Percentiles rank a stretch among this genome's conserved stretches.
Conservation (phyloP, 2,329 filamentous ascomycete species). For the Microsporum canis region DNA sequence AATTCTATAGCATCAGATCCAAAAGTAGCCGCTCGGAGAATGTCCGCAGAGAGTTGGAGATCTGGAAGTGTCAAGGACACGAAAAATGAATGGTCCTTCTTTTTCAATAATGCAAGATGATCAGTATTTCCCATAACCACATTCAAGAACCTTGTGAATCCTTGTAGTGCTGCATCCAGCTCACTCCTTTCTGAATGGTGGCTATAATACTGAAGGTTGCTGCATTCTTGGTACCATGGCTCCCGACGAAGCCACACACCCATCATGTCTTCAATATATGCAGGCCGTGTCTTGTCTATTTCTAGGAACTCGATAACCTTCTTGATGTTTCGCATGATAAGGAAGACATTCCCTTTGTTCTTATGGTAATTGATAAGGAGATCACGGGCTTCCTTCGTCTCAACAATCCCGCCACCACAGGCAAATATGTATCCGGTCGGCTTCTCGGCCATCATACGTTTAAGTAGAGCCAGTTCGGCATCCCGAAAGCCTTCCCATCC, state of each 20-base stretch:
- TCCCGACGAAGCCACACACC: slow-evolving; percentile 81
- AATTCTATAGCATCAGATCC: slow-evolving; percentile 90
- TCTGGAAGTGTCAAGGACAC: slow-evolving; percentile 78
- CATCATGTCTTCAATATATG: slow-evolving; percentile 86
- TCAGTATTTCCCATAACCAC: slow-evolving; percentile 53
- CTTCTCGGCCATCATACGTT: slow-evolving; percentile 62
- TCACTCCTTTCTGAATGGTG: slow-evolving; percentile 47
- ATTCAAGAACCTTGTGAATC: slow-evolving; percentile 63
- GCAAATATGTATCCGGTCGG: slow-evolving; percentile 72
- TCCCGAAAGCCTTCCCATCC: slow-evolving; percentile 86
- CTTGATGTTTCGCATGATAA: slow-evolving; percentile 78
- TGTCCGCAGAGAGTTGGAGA: slow-evolving; percentile 50
- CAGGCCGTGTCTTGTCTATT: slow-evolving; percentile 79
- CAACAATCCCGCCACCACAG: slow-evolving; percentile 87
- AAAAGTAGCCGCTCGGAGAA: slow-evolving; percentile 61
- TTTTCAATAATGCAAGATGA: slow-evolving; percentile 48
- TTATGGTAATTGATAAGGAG: slow-evolving; percentile 62
- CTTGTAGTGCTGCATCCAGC: slow-evolving; percentile 46
- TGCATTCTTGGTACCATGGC: slow-evolving; percentile 83
- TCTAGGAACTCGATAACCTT: slow-evolving; percentile 81
- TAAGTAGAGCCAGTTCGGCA: slow-evolving; percentile 64
- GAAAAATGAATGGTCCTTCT: slow-evolving; percentile 71
- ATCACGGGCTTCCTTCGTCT: slow-evolving; percentile 66
- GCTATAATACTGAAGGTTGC: slow-evolving; percentile 87
- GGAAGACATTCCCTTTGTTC: slow-evolving; percentile 68